Evolutionary conservation across 2,329 filamentous ascomycete genomes (phyloP), one percentile per base, ranked within the genome.

Genomic region (Ceratocystis ficicola): DNA sequence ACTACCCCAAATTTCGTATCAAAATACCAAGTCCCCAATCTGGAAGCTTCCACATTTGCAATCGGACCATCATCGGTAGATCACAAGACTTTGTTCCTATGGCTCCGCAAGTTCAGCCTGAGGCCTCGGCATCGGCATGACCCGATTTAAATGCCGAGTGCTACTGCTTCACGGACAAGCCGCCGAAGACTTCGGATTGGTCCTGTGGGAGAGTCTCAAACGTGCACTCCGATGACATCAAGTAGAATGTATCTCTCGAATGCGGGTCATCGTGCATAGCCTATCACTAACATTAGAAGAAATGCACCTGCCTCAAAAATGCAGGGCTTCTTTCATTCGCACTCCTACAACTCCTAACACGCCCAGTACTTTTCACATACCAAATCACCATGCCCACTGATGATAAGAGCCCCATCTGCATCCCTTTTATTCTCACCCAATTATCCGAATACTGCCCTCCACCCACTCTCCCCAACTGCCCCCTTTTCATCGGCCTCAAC

Each of bases 401-500:
- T 77, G 89, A 92, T 79, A 93, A 91, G 75, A 87, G 86, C 57
- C 81, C 85, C 66, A 80, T 89, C 73, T 90, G 87, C 76, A 83
- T 92, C 69, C 86, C 88, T 25, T 94, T 93, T 74, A 87, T 91
- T 68, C 79, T 88, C 44, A 76, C 82, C 48, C 82, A 87, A 73
- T 77, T 76, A 68, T 66, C 73, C 64, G 61, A 65, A 62, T 48
- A 66, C 46, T 46, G 41, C 10, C 22, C 63, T 2, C 44, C 64
- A 3, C 28, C 44, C 48, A 50, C 44, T 57, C 68, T 73, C 76
- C 73, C 75, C 69, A 65, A 70, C 71, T 81, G 81, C 22, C 90
- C 91, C 32, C 89, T 96, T 75, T 84, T 96, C 73, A 81, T 96
- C 69, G 93, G 91, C 60, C 82, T 97, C 71, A 95, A 95, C 71